These are phyloP conservation scores for Eutrema yunnanense DNA, from an alignment of 345 rosid species.

Conservation along the genomic window DNA sequence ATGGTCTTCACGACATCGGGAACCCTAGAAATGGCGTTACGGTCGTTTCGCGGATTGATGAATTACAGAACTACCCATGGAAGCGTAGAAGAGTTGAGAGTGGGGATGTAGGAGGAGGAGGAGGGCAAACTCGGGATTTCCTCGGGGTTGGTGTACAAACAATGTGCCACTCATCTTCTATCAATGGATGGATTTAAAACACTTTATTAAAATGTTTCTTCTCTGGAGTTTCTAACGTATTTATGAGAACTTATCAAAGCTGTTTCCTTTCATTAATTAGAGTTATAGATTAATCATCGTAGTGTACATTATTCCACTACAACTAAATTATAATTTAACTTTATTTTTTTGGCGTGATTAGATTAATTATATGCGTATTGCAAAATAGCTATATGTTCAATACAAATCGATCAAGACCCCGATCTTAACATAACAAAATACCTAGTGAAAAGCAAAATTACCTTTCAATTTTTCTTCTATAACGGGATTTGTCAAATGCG, in stretches of 20 bases:
- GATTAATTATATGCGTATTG: no score
- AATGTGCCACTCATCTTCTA: conserved; percentile 44
- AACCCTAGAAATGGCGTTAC: conserved; percentile 32
- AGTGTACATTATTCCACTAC: neutral
- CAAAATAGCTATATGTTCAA: no score
- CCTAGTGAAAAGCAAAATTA: neutral
- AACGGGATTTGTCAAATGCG: neutral
- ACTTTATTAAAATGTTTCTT: neutral
- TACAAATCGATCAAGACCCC: neutral
- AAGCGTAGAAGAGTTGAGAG: conserved; percentile 28
- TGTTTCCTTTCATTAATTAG: neutral
- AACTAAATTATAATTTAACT: neutral
- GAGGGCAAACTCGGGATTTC: conserved; percentile 92
- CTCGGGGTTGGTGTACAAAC: conserved; percentile 77
- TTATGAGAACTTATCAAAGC: neutral
- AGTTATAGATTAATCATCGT: neutral
- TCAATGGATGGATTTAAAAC: conserved; percentile 55
- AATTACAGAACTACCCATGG: conserved; percentile 33
- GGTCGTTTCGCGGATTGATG: conserved; percentile 32
- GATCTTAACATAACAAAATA: neutral
- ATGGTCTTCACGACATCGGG: conserved; percentile 24
- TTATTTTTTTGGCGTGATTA: neutral
- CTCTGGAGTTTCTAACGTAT: neutral
- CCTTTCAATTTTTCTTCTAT: neutral
- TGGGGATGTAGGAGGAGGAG: conserved; percentile 25